phyloP scores from a whole-genome alignment of 208 protist genomes.

The Kentomonas sorsogonicus region DNA sequence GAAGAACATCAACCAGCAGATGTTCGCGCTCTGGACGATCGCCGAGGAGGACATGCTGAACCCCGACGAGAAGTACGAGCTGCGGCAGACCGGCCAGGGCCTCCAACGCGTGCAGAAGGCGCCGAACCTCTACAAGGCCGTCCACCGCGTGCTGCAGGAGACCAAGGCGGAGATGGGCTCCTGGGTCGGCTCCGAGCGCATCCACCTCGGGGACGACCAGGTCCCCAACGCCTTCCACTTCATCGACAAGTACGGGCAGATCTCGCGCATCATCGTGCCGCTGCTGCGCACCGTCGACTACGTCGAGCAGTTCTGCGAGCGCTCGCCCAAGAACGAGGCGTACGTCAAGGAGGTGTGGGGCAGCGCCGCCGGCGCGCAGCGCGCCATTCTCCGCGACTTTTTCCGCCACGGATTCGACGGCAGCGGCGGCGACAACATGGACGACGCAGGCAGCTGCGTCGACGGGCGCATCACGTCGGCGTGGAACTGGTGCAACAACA shows the following conservation, averaged over 20 bases:
- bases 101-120: conserved; percentile 93
- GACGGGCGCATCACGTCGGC: conserved; percentile 96
- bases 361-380: conserved; percentile 46
- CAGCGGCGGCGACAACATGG: conserved; percentile 95
- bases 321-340: conserved; percentile 17
- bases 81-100: conserved; percentile 92
- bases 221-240: conserved; percentile 98
- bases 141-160: conserved; percentile 76
- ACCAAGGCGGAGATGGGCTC: conserved; percentile 86
- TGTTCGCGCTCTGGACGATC: conserved; percentile 90
- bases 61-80: conserved; percentile 73
- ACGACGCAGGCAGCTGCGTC: conserved; percentile 96
- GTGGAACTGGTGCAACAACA: conserved; percentile 97
- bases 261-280: conserved; percentile 95
- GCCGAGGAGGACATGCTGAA: conserved; percentile 93
- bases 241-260: conserved; percentile 98
- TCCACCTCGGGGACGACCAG: conserved; percentile 97
- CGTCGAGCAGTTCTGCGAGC: conserved; percentile 86
- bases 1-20: conserved; percentile 88
- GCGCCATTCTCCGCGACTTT: conserved; percentile 93
- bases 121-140: conserved; percentile 80
- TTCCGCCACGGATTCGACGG: conserved; percentile 95
- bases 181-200: conserved; percentile 89
- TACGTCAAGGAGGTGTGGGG: conserved; percentile 87
- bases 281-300: conserved; percentile 84